Base-by-base conservation (phyloP, 805 yeast species). In the Kazachstania kunashirensis region DNA sequence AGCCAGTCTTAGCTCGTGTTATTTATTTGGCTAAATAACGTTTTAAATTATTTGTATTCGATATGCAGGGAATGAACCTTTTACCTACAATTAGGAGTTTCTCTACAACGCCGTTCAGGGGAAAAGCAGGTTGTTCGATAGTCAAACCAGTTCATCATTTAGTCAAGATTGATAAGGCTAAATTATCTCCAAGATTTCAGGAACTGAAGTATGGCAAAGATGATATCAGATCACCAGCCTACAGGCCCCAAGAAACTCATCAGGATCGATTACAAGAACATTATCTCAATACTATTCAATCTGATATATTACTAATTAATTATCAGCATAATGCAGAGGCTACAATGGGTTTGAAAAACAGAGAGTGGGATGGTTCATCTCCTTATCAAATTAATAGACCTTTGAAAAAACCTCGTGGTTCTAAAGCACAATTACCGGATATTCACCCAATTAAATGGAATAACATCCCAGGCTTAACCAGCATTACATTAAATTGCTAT, bases 81-180 rank as follows among this genome's bases (percentile, higher is more conserved):
- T 16, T 27, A n/a, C 12, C 18, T n/a, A 15, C 29, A 4, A 16
- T 27, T 12, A 48, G 54, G 29, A 29, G 31, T 3, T 55, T 62
- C 37, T 49, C 57, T 29, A 39, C 45, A 26, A 49, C 43, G 59
- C 63, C 56, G 35, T 62, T 52, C 26, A 24, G 24, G 11, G 62
- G 61, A 40, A 71, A 63, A 57, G 71, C 71, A 34, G 80, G 76
- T 21, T 74, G 71, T 57, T 80, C 94, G 27, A 71, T 84, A 35
- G 88, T 84, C 25, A 74, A 80, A 34, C 97, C 98, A 2, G 94
- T 89, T 12, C 98, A 92, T 59, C 98, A 92, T 61, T 70, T 75
- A 41, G 83, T 89, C 30, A 75, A 74, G 46, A 76, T 84, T 53
- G 71, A 74, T 50, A 92, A 92, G 59, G 63, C 76, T 26, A 73